A percentile compares a stretch with the other conserved stretches of the same genome.
phyloP scores from a whole-genome alignment of 768 basidiomycete species.

The Pleurotus djamor region DNA sequence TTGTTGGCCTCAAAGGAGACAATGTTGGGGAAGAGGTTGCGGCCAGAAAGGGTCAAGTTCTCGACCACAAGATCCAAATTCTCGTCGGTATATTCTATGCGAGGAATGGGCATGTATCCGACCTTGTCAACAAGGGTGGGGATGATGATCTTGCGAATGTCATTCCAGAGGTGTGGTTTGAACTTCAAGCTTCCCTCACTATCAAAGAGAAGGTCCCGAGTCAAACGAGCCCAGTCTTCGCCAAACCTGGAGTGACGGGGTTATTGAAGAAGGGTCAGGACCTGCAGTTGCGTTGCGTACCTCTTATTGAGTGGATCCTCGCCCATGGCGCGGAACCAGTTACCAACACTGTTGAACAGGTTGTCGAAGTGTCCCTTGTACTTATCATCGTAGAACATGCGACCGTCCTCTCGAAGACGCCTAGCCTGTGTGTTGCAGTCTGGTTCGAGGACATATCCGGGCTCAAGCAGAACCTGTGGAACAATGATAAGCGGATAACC shows the following conservation, averaged over 20 bases:
- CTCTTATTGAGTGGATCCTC: constrained; percentile 64
- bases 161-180: constrained; percentile 88
- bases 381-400: constrained; percentile 70
- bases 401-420: constrained; percentile 67
- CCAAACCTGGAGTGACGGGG: constrained; percentile 49
- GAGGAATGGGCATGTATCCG: constrained; percentile 86
- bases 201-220: constrained; percentile 81
- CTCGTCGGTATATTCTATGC: constrained; percentile 92
- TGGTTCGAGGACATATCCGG: constrained; percentile 85
- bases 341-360: constrained; percentile 64
- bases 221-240: constrained; percentile 78
- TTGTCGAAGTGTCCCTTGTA: constrained; percentile 76
- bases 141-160: constrained; percentile 80
- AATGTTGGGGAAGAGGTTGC: constrained; percentile 86
- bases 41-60: constrained; percentile 85
- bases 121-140: constrained; percentile 76
- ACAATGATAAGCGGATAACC: neutral
- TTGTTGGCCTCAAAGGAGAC: constrained; percentile 77
- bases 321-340: constrained; percentile 85
- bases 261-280: too few relatives aligned
- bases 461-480: constrained; percentile 64
- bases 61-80: constrained; percentile 87
- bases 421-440: constrained; percentile 64
- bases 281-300: constrained; percentile 20
- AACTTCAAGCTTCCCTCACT: constrained; percentile 81